Conservation (phyloP, 208 protist species). For the Leptomonas pyrrhocoris region DNA sequence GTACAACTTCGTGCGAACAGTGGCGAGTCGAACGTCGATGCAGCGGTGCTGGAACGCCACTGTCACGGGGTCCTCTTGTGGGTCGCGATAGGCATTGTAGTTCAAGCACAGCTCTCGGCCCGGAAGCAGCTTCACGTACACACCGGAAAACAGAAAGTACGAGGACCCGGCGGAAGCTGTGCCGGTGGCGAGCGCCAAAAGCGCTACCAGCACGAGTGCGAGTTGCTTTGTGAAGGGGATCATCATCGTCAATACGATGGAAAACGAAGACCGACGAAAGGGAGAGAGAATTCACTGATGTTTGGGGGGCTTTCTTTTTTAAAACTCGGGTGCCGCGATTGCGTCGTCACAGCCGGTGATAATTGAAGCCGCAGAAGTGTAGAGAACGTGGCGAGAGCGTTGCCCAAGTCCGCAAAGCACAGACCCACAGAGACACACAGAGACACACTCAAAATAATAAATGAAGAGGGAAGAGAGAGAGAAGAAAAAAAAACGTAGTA, state of each 20-base stretch:
- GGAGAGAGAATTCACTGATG: slow-evolving; percentile 2
- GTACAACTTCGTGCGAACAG: slow-evolving; percentile 56
- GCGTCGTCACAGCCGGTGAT: too few relatives aligned
- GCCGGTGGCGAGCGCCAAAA: slow-evolving; percentile 7
- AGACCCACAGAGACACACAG: too few relatives aligned
- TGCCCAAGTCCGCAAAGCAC: too few relatives aligned
- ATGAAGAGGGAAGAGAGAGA: slow-evolving; percentile 10
- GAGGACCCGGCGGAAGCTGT: neutral
- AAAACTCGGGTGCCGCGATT: too few relatives aligned
- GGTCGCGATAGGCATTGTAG: slow-evolving; percentile 70
- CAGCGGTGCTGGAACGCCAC: slow-evolving; percentile 68
- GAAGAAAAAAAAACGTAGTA: slow-evolving; percentile 7
- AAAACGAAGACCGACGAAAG: neutral
- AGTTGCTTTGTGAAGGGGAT: neutral
- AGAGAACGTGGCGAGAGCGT: too few relatives aligned
- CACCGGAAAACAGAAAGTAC: slow-evolving; percentile 26
- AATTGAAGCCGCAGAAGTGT: too few relatives aligned
- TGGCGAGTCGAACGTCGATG: slow-evolving; percentile 56
- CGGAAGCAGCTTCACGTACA: slow-evolving; percentile 75
- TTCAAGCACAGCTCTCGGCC: slow-evolving; percentile 64
- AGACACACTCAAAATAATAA: too few relatives aligned
- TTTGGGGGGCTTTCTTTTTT: too few relatives aligned
- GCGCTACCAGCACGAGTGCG: neutral
- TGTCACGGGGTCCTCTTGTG: slow-evolving; percentile 56
- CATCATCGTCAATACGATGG: neutral